Percentiles rank a stretch among this genome's conserved stretches.
Conservation (phyloP, 192 early-diverging fungal genomes). For the Coemansia erecta region DNA sequence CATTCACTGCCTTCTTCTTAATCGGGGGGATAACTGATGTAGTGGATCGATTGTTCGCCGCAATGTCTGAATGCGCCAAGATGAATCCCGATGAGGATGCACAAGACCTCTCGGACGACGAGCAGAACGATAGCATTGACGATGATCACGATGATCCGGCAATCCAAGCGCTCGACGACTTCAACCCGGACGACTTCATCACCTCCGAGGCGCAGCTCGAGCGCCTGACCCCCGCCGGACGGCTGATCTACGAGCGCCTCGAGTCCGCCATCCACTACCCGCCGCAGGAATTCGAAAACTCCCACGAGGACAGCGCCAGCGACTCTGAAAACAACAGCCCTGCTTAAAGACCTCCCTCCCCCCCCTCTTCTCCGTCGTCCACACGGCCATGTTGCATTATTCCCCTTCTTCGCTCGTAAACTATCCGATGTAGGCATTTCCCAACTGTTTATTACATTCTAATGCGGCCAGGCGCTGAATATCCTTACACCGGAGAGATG, state of each 20-base stretch:
- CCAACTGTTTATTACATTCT: too few relatives aligned
- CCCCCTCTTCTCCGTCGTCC: too few relatives aligned
- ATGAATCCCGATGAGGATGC: constrained; percentile 21
- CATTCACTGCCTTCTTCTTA: too few relatives aligned
- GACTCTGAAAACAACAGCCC: neutral
- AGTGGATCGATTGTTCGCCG: constrained; percentile 33
- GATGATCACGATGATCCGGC: constrained; percentile 2
- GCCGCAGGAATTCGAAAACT: too few relatives aligned
- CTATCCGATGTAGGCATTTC: too few relatives aligned
- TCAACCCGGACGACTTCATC: constrained; percentile 34
- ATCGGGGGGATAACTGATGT: too few relatives aligned
- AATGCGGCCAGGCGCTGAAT: too few relatives aligned
- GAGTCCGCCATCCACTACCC: neutral
- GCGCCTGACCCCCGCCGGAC: constrained; percentile 26
- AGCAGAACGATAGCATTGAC: neutral
- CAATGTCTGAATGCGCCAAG: constrained; percentile 36
- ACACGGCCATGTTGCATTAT: too few relatives aligned
- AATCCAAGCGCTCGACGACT: constrained; percentile 9
- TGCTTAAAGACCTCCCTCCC: too few relatives aligned
- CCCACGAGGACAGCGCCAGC: neutral
- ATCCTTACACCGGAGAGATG: too few relatives aligned
- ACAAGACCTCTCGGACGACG: neutral
- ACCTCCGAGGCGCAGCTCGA: constrained; percentile 27
- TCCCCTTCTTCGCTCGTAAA: too few relatives aligned
- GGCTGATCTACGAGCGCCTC: constrained; percentile 2